These are phyloP conservation scores for Angomonas desouzai DNA, from an alignment of 208 protist species.

Conservation along the genomic window DNA sequence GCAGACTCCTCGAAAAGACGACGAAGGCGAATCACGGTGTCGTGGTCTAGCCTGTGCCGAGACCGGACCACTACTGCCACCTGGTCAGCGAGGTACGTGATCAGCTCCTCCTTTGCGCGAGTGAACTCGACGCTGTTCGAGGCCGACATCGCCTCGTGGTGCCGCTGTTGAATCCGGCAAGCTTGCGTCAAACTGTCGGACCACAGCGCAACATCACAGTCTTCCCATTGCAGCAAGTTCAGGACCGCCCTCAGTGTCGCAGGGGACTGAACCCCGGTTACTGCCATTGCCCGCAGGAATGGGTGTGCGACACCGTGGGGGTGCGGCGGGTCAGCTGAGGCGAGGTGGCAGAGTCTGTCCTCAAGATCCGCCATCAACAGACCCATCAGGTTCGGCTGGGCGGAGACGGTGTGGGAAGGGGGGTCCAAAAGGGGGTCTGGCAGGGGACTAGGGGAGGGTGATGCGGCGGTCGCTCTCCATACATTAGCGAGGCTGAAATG, in stretches of 20 bases:
- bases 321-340: not conserved
- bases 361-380: slow-evolving; percentile 70
- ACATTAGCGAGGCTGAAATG: slow-evolving; percentile 75
- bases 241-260: not conserved
- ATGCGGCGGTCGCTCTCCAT: not conserved
- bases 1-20: slow-evolving; percentile 58
- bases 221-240: not conserved
- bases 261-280: not conserved
- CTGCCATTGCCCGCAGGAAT: not conserved
- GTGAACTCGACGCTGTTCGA: not conserved
- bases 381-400: slow-evolving; percentile 78
- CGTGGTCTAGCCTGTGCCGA: slow-evolving; percentile 19
- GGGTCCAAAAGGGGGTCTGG: not conserved
- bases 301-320: not conserved
- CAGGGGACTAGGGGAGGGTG: not conserved
- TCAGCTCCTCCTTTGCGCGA: not conserved
- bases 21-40: slow-evolving; percentile 54
- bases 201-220: not conserved
- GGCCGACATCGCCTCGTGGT: not conserved
- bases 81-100: not conserved
- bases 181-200: not conserved
- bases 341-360: slow-evolving; percentile 24
- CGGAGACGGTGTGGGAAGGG: slow-evolving; percentile 18
- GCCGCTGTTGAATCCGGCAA: not conserved
- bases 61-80: not conserved